Conservation (phyloP, 2,329 filamentous ascomycete species). For the Fusarium sp. region DNA sequence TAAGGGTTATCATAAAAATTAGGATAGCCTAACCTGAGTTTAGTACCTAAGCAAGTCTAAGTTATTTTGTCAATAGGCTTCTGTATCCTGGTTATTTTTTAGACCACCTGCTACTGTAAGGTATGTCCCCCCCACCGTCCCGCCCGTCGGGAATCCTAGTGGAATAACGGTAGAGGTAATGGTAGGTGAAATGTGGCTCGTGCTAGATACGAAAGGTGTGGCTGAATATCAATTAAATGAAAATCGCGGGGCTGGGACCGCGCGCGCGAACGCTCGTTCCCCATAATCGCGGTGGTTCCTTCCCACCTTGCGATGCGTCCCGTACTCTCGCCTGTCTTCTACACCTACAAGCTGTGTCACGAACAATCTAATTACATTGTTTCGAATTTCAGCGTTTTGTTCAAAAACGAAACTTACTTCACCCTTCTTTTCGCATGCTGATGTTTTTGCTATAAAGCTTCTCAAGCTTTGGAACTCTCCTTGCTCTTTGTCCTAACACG, state of each 20-base stretch:
- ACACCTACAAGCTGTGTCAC: constrained; percentile 9
- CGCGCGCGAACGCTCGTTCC: constrained; percentile 9
- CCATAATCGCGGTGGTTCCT: constrained; percentile 33
- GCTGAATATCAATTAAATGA: constrained; percentile 41
- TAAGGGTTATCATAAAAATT: too few species aligned
- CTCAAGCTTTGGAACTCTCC: background rate
- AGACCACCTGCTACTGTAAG: too few species aligned
- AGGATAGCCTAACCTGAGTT: too few species aligned
- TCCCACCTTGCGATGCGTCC: constrained; percentile 16
- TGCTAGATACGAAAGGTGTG: constrained; percentile 15
- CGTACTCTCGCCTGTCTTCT: constrained; percentile 1
- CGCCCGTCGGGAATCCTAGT: background rate
- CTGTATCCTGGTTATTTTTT: too few species aligned
- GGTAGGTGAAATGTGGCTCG: constrained; percentile 7
- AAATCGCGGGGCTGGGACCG: constrained; percentile 47
- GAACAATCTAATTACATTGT: constrained; percentile 12
- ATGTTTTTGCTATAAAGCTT: constrained; percentile 16
- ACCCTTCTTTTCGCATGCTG: constrained; percentile 2
- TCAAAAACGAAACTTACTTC: constrained; percentile 6
- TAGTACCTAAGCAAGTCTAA: too few species aligned
- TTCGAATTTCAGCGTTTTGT: constrained; percentile 15
- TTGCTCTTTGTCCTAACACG: constrained; percentile 7
- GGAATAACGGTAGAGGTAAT: background rate
- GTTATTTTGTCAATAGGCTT: too few species aligned
- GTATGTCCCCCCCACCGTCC: background rate